Conservation (phyloP, 176 grass and related monocot genomes). For the Cenchrus purpureus region DNA sequence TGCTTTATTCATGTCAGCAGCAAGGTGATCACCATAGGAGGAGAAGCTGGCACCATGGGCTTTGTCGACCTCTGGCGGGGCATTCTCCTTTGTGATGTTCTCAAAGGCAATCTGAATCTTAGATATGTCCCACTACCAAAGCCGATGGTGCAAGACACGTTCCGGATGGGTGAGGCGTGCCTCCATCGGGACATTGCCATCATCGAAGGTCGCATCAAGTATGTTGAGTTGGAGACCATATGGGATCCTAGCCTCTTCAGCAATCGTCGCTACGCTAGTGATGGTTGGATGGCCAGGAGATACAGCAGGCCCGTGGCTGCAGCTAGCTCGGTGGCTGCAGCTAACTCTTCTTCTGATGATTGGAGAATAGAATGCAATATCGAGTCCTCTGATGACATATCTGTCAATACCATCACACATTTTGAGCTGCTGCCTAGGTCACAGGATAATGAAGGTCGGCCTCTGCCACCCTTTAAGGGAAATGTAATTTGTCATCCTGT, state of each 20-base stretch:
- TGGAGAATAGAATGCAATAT: background rate
- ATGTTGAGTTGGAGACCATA: background rate
- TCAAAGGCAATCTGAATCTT: background rate
- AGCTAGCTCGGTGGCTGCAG: background rate
- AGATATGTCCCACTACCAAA: background rate
- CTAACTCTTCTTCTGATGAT: background rate
- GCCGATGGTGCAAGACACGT: background rate
- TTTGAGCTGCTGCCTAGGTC: background rate
- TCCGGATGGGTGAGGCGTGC: background rate
- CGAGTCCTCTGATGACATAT: background rate
- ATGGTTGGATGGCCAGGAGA: background rate
- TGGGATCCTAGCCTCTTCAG: background rate
- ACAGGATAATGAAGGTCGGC: background rate
- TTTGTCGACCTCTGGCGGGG: slow-evolving; percentile 12
- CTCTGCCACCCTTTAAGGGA: background rate
- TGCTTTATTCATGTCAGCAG: background rate
- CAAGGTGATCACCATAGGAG: slow-evolving; percentile 15
- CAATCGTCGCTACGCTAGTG: background rate
- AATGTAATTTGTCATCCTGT: background rate
- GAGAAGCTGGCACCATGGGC: slow-evolving; percentile 26
- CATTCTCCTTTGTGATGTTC: slow-evolving; percentile 1
- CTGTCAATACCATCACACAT: background rate
- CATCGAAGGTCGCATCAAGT: background rate
- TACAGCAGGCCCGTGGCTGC: background rate
- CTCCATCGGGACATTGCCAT: background rate